These are phyloP conservation scores for Biscogniauxia sp. DNA, from an alignment of 2,329 filamentous ascomycete species.

Conservation along the genomic window DNA sequence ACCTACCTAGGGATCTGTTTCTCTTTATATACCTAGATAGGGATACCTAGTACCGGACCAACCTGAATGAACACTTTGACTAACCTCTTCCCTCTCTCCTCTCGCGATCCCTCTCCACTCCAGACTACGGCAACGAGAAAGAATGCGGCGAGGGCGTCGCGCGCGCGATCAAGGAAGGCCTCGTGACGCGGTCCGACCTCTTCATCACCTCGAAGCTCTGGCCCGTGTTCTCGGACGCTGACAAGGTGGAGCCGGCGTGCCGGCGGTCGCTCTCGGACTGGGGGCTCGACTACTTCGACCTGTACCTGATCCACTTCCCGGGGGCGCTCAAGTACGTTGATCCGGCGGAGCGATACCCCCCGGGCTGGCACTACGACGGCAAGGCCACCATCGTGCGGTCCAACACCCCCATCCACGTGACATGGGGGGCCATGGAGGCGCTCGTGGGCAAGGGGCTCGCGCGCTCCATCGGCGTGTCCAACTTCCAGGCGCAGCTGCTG, in stretches of 20 bases:
- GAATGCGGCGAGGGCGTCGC: conserved; percentile 74
- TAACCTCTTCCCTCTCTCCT: not conserved
- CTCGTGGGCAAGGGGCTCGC: conserved; percentile 68
- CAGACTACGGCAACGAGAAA: conserved; percentile 81
- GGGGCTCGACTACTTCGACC: conserved; percentile 85
- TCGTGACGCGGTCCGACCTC: conserved; percentile 81
- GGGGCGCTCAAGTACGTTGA: conserved; percentile 83
- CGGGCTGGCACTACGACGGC: conserved; percentile 70
- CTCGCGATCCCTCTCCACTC: not conserved
- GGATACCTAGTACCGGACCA: too few species aligned
- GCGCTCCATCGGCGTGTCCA: conserved; percentile 75
- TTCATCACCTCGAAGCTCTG: conserved; percentile 93
- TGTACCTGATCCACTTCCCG: conserved; percentile 88
- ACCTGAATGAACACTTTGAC: not conserved
- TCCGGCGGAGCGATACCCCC: conserved; percentile 74
- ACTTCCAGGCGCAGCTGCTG: conserved; percentile 76
- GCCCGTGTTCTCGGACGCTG: conserved; percentile 84
- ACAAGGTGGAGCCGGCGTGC: conserved; percentile 72
- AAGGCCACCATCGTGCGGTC: conserved; percentile 58
- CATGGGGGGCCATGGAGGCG: conserved; percentile 77
- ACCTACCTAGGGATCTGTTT: too few species aligned
- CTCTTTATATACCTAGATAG: too few species aligned
- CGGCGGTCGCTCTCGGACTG: conserved; percentile 78
- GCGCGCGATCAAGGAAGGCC: conserved; percentile 75
- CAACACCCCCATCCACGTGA: conserved; percentile 75